These are phyloP conservation scores for Clonostachys rhizophaga DNA, from an alignment of 2,329 filamentous ascomycete species.

Conservation along the genomic window DNA sequence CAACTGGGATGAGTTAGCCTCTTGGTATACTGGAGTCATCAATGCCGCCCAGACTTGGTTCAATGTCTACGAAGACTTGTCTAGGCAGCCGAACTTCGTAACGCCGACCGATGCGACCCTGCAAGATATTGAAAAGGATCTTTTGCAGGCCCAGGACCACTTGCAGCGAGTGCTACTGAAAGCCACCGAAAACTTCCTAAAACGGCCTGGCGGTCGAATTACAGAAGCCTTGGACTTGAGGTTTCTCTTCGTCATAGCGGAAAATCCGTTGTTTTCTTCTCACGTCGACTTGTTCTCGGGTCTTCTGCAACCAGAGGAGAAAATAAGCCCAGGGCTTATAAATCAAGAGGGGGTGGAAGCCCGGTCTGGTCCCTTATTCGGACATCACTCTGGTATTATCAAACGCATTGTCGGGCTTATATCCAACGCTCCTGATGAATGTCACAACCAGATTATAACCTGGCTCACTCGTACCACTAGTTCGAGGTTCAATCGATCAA, in stretches of 20 bases:
- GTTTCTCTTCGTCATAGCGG: constrained; percentile 73
- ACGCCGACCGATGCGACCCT: constrained; percentile 26
- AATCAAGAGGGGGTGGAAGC: constrained; percentile 5
- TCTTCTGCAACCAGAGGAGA: constrained; percentile 23
- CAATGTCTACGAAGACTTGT: constrained; percentile 33
- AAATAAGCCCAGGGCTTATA: constrained; percentile 2
- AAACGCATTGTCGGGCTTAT: constrained; percentile 80
- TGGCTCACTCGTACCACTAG: constrained; percentile 75
- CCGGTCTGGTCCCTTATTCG: constrained; percentile 42
- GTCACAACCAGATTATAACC: constrained; percentile 70
- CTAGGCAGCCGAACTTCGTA: constrained; percentile 16
- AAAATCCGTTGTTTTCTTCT: constrained; percentile 69
- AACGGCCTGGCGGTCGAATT: constrained; percentile 69
- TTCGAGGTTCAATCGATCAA: constrained; percentile 63
- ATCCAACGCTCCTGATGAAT: constrained; percentile 69
- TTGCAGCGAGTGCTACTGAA: constrained; percentile 69
- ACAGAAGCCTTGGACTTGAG: constrained; percentile 65
- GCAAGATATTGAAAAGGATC: constrained; percentile 38
- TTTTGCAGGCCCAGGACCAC: constrained; percentile 60
- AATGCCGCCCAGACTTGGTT: constrained; percentile 66
- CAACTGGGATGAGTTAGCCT: constrained; percentile 66
- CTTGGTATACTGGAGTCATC: constrained; percentile 71
- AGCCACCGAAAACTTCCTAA: constrained; percentile 72
- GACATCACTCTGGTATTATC: constrained; percentile 76
- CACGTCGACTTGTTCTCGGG: constrained; percentile 33